phyloP scores from a whole-genome alignment of 140 eudicot genomes.

The Eryngium alpinum region DNA sequence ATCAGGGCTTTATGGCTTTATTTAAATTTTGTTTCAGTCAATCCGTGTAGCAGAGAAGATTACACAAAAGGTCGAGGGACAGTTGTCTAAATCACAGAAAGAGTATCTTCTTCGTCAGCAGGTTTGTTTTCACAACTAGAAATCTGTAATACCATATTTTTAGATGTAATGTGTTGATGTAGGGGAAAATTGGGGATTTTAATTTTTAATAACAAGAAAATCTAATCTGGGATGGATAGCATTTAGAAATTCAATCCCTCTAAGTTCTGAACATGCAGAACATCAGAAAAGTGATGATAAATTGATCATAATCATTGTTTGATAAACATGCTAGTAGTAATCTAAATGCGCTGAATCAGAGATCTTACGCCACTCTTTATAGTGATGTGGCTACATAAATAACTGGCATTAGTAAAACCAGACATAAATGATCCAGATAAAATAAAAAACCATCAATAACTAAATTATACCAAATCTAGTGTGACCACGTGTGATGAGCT shows the following conservation, averaged over 20 bases:
- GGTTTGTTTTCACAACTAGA: slow-evolving; percentile 35
- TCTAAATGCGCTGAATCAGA: background rate
- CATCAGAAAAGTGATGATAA: background rate
- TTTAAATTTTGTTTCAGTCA: slow-evolving; percentile 37
- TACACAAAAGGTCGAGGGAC: slow-evolving; percentile 98
- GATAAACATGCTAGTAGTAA: background rate
- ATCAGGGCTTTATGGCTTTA: slow-evolving; percentile 5
- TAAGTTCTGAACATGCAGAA: background rate
- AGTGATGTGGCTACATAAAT: background rate
- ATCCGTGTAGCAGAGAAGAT: slow-evolving; percentile 98
- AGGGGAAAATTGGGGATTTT: background rate
- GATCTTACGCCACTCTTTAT: background rate
- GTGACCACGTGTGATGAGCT: background rate
- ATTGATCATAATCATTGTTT: background rate
- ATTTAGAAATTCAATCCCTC: background rate
- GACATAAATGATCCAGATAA: background rate
- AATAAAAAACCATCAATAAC: background rate
- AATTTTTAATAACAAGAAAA: background rate
- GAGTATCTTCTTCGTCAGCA: slow-evolving; percentile 94
- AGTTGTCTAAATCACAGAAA: slow-evolving; percentile 89
- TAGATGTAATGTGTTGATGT: background rate
- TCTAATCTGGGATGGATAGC: background rate
- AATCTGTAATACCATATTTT: background rate
- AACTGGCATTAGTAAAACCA: background rate
- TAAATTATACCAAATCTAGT: background rate